Percentiles rank a stretch among this genome's conserved stretches.
These are phyloP conservation scores for Fragaria vesca DNA, from an alignment of 306 rosid genomes.

Conservation along the genomic window DNA sequence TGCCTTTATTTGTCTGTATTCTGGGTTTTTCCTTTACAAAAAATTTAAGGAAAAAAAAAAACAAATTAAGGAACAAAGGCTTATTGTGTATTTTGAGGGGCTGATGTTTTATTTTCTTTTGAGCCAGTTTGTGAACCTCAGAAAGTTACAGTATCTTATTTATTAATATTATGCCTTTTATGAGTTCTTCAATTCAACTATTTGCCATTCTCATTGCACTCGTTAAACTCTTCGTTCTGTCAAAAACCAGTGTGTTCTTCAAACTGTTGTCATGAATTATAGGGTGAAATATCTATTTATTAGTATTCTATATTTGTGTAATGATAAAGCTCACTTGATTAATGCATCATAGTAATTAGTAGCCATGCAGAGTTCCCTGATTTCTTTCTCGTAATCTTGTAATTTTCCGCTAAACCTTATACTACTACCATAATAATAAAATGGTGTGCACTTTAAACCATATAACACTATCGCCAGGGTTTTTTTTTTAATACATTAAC, in stretches of 20 bases:
- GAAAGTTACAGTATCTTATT: constrained; percentile 3
- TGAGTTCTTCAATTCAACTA: not conserved
- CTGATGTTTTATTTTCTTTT: constrained; percentile 7
- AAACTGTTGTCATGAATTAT: not conserved
- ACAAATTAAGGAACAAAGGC: not conserved
- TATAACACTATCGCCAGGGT: not conserved
- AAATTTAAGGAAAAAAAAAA: constrained; percentile 12
- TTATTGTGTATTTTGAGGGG: constrained; percentile 14
- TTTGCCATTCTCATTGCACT: not conserved
- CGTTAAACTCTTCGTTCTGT: not conserved
- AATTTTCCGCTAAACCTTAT: not conserved
- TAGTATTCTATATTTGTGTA: not conserved
- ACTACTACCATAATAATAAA: too few relatives aligned
- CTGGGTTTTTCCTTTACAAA: not conserved
- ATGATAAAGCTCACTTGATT: not conserved
- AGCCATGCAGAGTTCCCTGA: not conserved
- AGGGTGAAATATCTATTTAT: not conserved
- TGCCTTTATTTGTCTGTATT: constrained; percentile 13
- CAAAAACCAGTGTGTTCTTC: not conserved
- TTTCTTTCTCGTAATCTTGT: not conserved
- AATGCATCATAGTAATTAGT: not conserved
- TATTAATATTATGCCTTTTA: not conserved
- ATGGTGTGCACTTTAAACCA: too few relatives aligned
- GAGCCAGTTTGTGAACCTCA: constrained; percentile 23
- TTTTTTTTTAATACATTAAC: too few relatives aligned